Base-by-base conservation (phyloP, 176 grass and related monocot genomes). In the Carex parvula region DNA sequence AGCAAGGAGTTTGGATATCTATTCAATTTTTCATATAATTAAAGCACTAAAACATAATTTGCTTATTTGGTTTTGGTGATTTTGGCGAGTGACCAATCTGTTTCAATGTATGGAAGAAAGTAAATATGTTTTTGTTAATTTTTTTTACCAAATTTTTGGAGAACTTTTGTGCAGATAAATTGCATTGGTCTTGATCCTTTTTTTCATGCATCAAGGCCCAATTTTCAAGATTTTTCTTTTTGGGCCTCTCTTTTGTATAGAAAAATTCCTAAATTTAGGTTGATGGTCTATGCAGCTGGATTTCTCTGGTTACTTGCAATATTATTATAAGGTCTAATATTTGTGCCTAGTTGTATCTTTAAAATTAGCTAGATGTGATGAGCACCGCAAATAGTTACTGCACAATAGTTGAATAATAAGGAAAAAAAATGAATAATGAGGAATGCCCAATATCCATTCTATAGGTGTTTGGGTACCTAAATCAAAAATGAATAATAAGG, bases 211-310 rank as follows among this genome's bases (percentile, higher is more conserved):
- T 39, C 3, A 39, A 39, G 80, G 56, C 80, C 62, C 62, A 83
- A 52, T 67, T 52, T 26, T 68, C n/a, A 32, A 52, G 21, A 39
- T 20, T 83, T 83, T 35, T 39, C 24, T 52, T 83, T 67, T 83
- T 81, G 79, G 79, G 79, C 52, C 50, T 75, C n/a, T 50, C 44
- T 13, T 75, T 75, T 75, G 44, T 20, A 52, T 17, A 16, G 21
- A 52, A 32, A 78, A 78, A 52, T 48, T 48, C 50, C 48, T 76
- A 76, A 55, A 55, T 32, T 7, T 76, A 54, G 46, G 72, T 76
- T 78, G 37, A 39, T 39, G 37, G 37, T 39, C 37, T 8, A 78
- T 57, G 26, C 22, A 57, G 52, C 13, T 78, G 52, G 73, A 78
- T 57, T 56, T 78, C 46, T 33, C 6, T 78, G 0, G 24, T 78